These are phyloP conservation scores for Globisporangium irregulare DNA, from an alignment of 352 stramenopile species.

Conservation along the genomic window DNA sequence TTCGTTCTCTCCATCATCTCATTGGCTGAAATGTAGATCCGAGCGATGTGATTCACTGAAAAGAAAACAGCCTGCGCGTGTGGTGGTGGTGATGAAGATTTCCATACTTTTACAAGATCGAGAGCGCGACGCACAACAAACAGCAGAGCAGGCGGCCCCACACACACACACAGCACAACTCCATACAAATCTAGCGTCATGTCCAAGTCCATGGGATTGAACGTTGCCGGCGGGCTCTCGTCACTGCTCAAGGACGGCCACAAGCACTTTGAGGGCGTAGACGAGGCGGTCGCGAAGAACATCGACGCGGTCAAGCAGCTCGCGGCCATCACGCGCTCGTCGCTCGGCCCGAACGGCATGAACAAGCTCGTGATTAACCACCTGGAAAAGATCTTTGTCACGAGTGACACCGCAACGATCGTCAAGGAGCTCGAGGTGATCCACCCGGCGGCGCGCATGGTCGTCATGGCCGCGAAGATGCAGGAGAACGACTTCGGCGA, in stretches of 20 bases:
- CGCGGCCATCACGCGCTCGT: constrained; percentile 96
- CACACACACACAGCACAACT: not conserved
- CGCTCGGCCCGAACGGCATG: constrained; percentile 98
- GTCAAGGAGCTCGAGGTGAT: constrained; percentile 98
- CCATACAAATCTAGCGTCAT: constrained; percentile 26
- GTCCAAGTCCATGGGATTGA: constrained; percentile 94
- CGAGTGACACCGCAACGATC: constrained; percentile 98
- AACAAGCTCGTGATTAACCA: constrained; percentile 99
- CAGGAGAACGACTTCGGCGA: constrained; percentile 97
- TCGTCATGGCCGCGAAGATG: constrained; percentile 97
- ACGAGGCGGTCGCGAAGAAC: constrained; percentile 97
- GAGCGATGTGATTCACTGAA: not conserved
- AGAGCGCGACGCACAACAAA: not conserved
- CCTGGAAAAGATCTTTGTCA: constrained; percentile 99
- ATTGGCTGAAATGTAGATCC: not conserved
- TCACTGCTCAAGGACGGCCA: constrained; percentile 99
- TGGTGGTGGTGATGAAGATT: constrained; percentile 18
- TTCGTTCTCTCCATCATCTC: not conserved
- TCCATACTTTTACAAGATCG: constrained; percentile 9
- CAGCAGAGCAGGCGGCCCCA: not conserved
- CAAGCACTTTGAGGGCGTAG: constrained; percentile 94
- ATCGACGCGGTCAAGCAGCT: constrained; percentile 98
- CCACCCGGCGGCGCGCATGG: constrained; percentile 98
- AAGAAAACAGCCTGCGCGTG: constrained; percentile 7
- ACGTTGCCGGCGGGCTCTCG: constrained; percentile 93